Evolutionary conservation across 371 early-diverging fungal genomes (phyloP), one percentile per base, ranked within the genome.

Genomic region (Dichotomocladium elegans): DNA sequence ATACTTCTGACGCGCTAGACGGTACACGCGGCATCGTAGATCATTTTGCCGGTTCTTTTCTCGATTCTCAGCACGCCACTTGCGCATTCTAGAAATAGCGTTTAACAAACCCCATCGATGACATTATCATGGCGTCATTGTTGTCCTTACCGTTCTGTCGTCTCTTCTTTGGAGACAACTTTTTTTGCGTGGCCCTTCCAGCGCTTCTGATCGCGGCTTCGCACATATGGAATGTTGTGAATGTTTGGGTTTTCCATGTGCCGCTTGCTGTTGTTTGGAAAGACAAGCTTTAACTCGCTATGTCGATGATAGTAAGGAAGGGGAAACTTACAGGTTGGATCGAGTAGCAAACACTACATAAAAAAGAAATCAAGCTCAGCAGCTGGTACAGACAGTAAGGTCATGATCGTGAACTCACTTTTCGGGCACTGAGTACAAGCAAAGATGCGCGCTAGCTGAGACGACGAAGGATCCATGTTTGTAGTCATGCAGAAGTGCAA

Each of bases 1-100:
- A 62, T 81, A 86, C 41, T 74, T 73, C 42, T 80, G 78, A 2
- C 80, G 62, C 6, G 86, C 86, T 24, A 80, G 68, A 3, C 83
- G 77, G 61, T 86, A 84, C 8, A 86, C 86, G 17, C 86, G 81
- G 45, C 85, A 86, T 4, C 86, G 64, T 57, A 84, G 71, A 48
- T 86, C 86, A 34, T 86, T 86, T 27, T 77, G 66, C 14, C 78
- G 70, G 45, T 86, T 81, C 50, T 81, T 81, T 25, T 81, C 82
- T 26, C 72, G 70, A 33, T 81, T 81, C 46, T 76, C 73, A 2
- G 82, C 72, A 28, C 82, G 47, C 82, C 82, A 81, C 42, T 79
- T 62, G 27, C 82, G 72, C 82, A 81, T 81, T 25, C 82, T 62
- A 34, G 4, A n/a, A n/a, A n/a, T n/a, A n/a, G n/a, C n/a, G n/a